Conservation (phyloP, 2,329 filamentous ascomycete species). For the Trichophyton equinum region DNA sequence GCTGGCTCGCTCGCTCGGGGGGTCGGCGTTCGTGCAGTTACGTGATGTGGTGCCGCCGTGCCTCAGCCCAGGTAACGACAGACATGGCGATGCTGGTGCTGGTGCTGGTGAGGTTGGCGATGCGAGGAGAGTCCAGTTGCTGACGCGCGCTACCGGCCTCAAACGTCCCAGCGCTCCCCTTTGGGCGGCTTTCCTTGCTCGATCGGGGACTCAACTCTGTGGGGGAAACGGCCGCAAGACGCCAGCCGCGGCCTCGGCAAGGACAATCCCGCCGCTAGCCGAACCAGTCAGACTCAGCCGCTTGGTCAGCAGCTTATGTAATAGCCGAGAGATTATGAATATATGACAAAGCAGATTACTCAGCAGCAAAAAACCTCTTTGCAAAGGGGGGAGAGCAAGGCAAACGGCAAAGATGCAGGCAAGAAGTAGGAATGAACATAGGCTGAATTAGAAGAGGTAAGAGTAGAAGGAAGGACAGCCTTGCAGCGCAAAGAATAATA, state of each 20-base stretch:
- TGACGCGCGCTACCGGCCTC: slow-evolving; percentile 1
- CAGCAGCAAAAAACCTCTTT: background rate
- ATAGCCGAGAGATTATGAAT: background rate
- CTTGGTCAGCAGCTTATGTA: background rate
- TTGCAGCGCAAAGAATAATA: background rate
- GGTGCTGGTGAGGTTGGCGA: background rate
- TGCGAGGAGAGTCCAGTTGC: background rate
- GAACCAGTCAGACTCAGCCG: background rate
- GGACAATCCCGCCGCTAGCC: background rate
- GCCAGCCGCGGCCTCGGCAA: background rate
- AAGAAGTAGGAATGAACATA: background rate
- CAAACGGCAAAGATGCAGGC: too few species aligned
- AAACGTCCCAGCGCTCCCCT: background rate
- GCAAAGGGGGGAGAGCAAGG: background rate
- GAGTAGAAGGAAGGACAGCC: background rate
- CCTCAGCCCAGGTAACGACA: background rate
- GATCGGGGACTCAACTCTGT: background rate
- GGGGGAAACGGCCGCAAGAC: background rate
- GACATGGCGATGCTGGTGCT: background rate
- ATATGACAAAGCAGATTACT: background rate
- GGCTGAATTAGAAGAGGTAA: background rate
- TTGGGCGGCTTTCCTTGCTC: background rate
- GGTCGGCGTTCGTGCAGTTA: background rate
- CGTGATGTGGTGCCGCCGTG: background rate
- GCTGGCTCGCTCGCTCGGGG: background rate